phyloP scores from a whole-genome alignment of 148 eudicot genomes.

The Chenopodium quinoa region DNA sequence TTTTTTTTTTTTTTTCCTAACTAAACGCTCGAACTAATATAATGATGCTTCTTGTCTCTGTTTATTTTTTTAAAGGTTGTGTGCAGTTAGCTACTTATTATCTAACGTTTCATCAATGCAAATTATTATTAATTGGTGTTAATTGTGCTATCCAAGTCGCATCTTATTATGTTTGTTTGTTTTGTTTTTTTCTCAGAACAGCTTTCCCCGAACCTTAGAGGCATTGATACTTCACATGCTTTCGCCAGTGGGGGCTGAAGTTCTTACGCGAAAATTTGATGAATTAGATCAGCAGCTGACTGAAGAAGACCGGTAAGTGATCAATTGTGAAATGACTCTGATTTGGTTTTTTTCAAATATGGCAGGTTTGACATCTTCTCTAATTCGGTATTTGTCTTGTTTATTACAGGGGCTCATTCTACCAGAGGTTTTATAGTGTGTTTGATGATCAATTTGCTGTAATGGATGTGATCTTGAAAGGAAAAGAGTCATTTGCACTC shows the following conservation, averaged over 20 bases:
- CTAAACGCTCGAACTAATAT: not conserved
- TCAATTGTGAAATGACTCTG: constrained; percentile 3
- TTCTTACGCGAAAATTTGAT: constrained; percentile 84
- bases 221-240: constrained; percentile 76
- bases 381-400: constrained; percentile 19
- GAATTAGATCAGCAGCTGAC: constrained; percentile 64
- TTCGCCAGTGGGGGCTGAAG: constrained; percentile 89
- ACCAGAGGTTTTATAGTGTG: constrained; percentile 66
- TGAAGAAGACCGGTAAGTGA: constrained; percentile 59
- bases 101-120: not conserved
- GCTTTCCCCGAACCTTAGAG: constrained; percentile 86
- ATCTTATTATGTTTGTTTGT: constrained; percentile 12
- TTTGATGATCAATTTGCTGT: constrained; percentile 79
- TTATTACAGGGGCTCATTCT: constrained; percentile 58
- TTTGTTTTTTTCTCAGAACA: constrained; percentile 50
- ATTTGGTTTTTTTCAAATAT: not conserved
- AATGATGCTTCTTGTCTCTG: not conserved
- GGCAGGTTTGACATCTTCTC: not conserved
- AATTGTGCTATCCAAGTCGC: not conserved
- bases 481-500: constrained; percentile 83
- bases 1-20: not conserved
- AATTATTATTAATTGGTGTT: not conserved
- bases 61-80: not conserved
- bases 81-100: not conserved
- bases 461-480: constrained; percentile 72